Conservation (phyloP, 2,329 filamentous ascomycete species). For the Sphaerulina populicola region DNA sequence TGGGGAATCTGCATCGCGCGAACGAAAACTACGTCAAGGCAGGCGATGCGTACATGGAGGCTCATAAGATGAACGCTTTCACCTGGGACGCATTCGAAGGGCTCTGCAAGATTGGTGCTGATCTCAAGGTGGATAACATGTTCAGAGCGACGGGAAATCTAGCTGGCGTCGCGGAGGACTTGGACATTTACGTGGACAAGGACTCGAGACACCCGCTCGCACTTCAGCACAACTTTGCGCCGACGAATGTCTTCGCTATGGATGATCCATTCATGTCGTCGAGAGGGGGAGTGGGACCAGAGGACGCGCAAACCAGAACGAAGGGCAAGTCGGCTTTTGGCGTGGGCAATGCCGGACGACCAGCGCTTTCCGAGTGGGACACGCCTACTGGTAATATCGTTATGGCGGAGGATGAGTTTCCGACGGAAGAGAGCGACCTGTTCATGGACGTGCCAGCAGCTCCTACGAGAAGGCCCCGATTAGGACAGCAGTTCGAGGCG, state of each 20-base stretch:
- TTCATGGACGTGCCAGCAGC: conserved; percentile 43
- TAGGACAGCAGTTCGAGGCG: conserved; percentile 23
- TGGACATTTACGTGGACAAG: conserved; percentile 24
- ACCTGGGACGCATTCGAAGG: conserved; percentile 96
- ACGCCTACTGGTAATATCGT: conserved; percentile 42
- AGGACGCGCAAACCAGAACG: conserved; percentile 35
- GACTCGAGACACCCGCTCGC: conserved; percentile 21
- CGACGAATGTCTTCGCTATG: conserved; percentile 15
- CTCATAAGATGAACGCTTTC: conserved; percentile 83
- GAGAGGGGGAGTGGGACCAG: conserved; percentile 10
- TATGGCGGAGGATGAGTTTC: conserved; percentile 37
- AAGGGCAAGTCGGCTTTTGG: conserved; percentile 36
- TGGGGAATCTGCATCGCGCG: conserved; percentile 78
- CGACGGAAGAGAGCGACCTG: conserved; percentile 23
- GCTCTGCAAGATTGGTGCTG: conserved; percentile 74
- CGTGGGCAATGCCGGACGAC: conserved; percentile 12
- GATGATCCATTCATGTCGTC: conserved; percentile 40
- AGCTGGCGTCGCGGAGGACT: conserved; percentile 33
- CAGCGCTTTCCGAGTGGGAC: conserved; percentile 32
- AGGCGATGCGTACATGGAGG: conserved; percentile 76
- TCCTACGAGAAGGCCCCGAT: conserved; percentile 36
- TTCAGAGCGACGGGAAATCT: conserved; percentile 68
- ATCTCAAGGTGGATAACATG: conserved; percentile 72
- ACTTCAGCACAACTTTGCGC: conserved; percentile 20
- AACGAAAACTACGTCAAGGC: conserved; percentile 76